Conservation (phyloP, 108 stramenopile genomes). For the Fragilariopsis cylindrus region DNA sequence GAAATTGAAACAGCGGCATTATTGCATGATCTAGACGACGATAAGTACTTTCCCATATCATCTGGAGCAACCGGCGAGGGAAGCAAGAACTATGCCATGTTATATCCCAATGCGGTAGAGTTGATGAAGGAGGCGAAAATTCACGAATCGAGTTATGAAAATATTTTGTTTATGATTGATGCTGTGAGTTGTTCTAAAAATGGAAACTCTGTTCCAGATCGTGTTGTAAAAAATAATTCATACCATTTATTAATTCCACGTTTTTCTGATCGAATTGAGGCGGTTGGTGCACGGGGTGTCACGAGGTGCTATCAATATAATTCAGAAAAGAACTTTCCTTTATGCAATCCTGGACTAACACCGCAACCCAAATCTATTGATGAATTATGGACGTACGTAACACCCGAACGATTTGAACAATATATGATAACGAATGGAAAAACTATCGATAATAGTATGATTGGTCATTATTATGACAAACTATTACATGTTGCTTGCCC, state of each 20-base stretch:
- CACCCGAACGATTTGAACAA: conserved; percentile 52
- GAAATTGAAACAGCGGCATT: conserved; percentile 61
- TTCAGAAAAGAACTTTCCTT: conserved; percentile 42
- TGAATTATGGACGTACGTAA: conserved; percentile 54
- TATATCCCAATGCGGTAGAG: conserved; percentile 39
- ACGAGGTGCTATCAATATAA: conserved; percentile 75
- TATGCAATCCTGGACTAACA: conserved; percentile 29
- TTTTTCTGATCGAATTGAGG: conserved; percentile 72
- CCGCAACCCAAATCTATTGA: conserved; percentile 51
- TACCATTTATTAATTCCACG: conserved; percentile 65
- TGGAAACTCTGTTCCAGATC: conserved; percentile 58
- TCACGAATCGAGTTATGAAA: conserved; percentile 7
- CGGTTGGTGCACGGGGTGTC: conserved; percentile 67
- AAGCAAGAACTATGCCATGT: neutral
- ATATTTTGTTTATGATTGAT: conserved; percentile 58
- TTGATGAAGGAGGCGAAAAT: conserved; percentile 23
- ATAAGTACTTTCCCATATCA: conserved; percentile 53
- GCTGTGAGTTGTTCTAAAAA: conserved; percentile 62
- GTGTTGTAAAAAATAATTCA: conserved; percentile 26
- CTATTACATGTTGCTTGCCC: conserved; percentile 70
- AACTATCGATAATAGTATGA: conserved; percentile 46
- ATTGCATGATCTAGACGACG: conserved; percentile 73
- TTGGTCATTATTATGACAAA: conserved; percentile 81
- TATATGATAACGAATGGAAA: conserved; percentile 29
- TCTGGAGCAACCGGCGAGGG: too few relatives aligned